Evolutionary conservation across 2,329 filamentous ascomycete genomes (phyloP).

Genomic region (Hypoxylon sp.): DNA sequence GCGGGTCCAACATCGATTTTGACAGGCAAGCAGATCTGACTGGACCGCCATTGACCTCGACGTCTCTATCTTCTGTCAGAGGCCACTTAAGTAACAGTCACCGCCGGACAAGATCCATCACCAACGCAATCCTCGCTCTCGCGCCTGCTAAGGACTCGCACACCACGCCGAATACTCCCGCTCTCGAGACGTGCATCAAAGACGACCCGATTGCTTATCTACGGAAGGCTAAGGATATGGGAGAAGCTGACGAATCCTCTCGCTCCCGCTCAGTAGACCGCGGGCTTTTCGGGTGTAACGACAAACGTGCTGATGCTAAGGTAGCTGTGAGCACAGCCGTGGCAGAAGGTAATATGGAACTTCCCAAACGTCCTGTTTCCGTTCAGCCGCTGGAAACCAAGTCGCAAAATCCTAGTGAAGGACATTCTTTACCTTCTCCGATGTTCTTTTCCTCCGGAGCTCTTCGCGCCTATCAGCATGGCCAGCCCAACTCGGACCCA

Average conservation of each 20-base stretch:
- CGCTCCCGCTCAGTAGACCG: conserved; percentile 71
- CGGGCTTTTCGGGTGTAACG: conserved; percentile 63
- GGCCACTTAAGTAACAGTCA: conserved; percentile 51
- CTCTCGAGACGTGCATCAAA: conserved; percentile 43
- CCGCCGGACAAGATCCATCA: conserved; percentile 54
- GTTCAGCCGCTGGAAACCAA: conserved; percentile 55
- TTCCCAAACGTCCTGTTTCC: conserved; percentile 56
- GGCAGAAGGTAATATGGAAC: conserved; percentile 67
- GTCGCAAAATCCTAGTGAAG: conserved; percentile 37
- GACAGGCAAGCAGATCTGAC: conserved; percentile 47
- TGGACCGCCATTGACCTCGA: conserved; percentile 44
- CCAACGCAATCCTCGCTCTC: conserved; percentile 55
- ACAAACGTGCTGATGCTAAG: conserved; percentile 70
- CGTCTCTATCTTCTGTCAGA: conserved; percentile 42
- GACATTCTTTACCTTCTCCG: conserved; percentile 47
- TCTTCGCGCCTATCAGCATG: conserved; percentile 53
- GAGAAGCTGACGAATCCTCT: conserved; percentile 54
- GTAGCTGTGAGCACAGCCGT: conserved; percentile 69
- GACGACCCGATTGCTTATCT: conserved; percentile 55
- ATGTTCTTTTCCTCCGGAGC: conserved; percentile 51
- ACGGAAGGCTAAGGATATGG: conserved; percentile 53
- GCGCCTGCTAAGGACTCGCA: conserved; percentile 47
- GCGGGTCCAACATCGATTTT: conserved; percentile 49
- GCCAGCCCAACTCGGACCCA: conserved; percentile 55
- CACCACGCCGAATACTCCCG: conserved; percentile 50